These are phyloP conservation scores for Mycena amicta DNA, from an alignment of 768 basidiomycete species.

Conservation along the genomic window DNA sequence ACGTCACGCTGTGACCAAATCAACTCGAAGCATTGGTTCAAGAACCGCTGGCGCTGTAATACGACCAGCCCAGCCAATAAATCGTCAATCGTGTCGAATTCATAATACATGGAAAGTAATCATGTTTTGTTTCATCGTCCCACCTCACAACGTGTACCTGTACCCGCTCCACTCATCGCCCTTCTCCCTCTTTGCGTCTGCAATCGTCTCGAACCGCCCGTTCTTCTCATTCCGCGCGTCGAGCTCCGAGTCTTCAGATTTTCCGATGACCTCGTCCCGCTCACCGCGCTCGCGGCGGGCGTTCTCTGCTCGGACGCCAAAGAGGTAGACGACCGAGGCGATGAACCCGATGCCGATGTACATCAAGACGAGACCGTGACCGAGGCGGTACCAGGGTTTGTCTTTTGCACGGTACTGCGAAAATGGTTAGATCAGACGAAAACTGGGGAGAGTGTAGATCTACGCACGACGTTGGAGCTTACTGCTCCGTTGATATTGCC, in stretches of 20 bases:
- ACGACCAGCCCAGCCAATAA: no score
- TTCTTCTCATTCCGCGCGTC: slow-evolving; percentile 47
- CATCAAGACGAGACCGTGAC: slow-evolving; percentile 59
- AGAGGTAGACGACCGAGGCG: slow-evolving; percentile 42
- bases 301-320: slow-evolving; percentile 60
- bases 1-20: no score
- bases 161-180: slow-evolving; percentile 80
- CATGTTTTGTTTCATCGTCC: no score
- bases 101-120: no score
- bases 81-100: no score
- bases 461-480: slow-evolving; percentile 69
- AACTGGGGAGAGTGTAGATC: background rate
- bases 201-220: slow-evolving; percentile 58
- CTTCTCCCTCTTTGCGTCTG: slow-evolving; percentile 68
- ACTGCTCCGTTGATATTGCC: slow-evolving; percentile 80
- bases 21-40: no score
- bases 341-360: slow-evolving; percentile 70
- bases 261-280: slow-evolving; percentile 69
- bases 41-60: no score
- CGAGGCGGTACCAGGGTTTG: slow-evolving; percentile 67
- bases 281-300: slow-evolving; percentile 67
- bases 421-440: background rate
- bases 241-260: slow-evolving; percentile 34
- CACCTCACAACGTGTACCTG: slow-evolving; percentile 58
- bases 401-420: slow-evolving; percentile 67